Evolutionary conservation across 805 yeast species (phyloP).

Genomic region (Brettanomyces naardenensis): DNA sequence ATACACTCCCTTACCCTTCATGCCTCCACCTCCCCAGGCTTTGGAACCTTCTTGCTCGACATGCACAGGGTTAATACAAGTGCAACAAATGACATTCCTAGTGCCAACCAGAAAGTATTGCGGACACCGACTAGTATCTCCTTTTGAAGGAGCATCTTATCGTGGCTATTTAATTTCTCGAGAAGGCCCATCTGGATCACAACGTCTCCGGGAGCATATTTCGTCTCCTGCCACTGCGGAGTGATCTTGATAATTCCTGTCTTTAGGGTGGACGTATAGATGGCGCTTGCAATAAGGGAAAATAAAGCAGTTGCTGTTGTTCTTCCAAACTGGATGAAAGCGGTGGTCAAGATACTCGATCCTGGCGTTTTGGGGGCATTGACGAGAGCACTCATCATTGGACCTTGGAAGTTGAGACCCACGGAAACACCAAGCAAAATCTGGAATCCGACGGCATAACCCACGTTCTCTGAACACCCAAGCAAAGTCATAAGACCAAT

Average conservation of each 20-base stretch:
- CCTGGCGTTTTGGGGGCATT: constrained; percentile 45
- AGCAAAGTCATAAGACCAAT: constrained; percentile 36
- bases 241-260: constrained; percentile 8
- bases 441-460: constrained; percentile 35
- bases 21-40: too few relatives aligned
- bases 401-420: constrained; percentile 38
- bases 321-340: constrained; percentile 36
- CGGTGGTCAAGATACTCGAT: constrained; percentile 39
- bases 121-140: constrained; percentile 29
- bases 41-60: constrained; percentile 36
- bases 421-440: constrained; percentile 36
- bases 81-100: constrained; percentile 30
- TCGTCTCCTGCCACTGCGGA: not conserved
- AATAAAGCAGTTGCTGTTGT: constrained; percentile 39
- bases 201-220: not conserved
- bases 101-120: constrained; percentile 32
- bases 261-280: constrained; percentile 26
- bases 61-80: constrained; percentile 28
- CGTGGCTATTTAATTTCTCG: constrained; percentile 5
- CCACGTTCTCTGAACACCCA: constrained; percentile 26
- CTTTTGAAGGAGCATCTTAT: constrained; percentile 10
- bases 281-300: constrained; percentile 33
- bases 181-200: constrained; percentile 3
- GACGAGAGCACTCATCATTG: constrained; percentile 35
- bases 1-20: too few relatives aligned